phyloP scores from a whole-genome alignment of 805 yeast species.

The Teunomyces funiuensis region DNA sequence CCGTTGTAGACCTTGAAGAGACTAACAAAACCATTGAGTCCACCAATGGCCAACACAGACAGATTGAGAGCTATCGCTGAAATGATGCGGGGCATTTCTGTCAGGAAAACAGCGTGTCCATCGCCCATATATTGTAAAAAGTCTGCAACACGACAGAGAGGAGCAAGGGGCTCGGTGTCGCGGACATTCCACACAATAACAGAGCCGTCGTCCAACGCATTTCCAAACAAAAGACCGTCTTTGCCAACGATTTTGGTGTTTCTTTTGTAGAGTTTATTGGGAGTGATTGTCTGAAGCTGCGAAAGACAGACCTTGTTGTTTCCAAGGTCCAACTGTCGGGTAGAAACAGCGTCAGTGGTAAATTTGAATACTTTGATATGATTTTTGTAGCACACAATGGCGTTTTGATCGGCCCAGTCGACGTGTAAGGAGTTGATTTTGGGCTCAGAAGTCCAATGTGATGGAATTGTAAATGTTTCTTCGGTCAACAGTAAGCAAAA shows the following conservation, averaged over 20 bases:
- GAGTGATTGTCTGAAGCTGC: conserved; percentile 18
- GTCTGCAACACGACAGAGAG: conserved; percentile 21
- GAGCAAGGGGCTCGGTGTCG: conserved; percentile 18
- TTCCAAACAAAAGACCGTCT: conserved; percentile 41
- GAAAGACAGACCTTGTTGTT: conserved; percentile 16
- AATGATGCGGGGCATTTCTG: conserved; percentile 13
- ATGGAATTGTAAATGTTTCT: conserved; percentile 10
- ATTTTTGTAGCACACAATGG: conserved; percentile 21
- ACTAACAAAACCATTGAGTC: conserved; percentile 43
- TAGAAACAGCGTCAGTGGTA: conserved; percentile 6
- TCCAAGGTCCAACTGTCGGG: conserved; percentile 10
- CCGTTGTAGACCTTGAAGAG: conserved; percentile 46
- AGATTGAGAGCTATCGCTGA: conserved; percentile 34
- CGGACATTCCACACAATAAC: conserved; percentile 47
- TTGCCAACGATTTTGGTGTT: conserved; percentile 31
- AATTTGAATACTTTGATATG: conserved; percentile 26
- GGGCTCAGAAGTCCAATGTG: not conserved
- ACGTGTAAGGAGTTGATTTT: conserved; percentile 22
- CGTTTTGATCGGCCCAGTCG: conserved; percentile 33
- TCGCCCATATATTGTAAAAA: not conserved
- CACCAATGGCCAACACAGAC: conserved; percentile 36
- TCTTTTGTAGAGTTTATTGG: conserved; percentile 11
- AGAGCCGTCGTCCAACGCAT: conserved; percentile 39
- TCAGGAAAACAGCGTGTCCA: conserved; percentile 6
- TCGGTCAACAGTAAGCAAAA: conserved; percentile 12